Percentiles rank a stretch among this genome's conserved stretches.
Evolutionary conservation across 768 basidiomycete genomes (phyloP).

Genomic region (Hericium rajendrae): DNA sequence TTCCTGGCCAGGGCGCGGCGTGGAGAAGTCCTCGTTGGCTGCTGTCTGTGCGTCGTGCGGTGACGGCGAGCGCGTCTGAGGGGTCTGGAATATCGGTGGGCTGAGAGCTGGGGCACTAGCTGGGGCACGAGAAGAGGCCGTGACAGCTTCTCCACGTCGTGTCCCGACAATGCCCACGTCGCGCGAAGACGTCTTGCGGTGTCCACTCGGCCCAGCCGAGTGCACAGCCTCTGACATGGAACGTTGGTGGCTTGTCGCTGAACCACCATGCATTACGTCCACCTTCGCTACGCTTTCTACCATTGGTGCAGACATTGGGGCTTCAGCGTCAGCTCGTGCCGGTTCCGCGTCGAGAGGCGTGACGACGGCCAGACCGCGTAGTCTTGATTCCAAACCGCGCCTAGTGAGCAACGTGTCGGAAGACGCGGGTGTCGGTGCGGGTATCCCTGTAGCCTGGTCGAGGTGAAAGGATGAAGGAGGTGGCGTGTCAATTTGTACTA

Average conservation of each 20-base stretch:
- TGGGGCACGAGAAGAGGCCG: not conserved
- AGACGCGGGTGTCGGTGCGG: not conserved
- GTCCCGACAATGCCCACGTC: slow-evolving; percentile 45
- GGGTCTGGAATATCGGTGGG: slow-evolving; percentile 30
- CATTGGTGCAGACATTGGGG: not conserved
- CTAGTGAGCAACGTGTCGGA: not conserved
- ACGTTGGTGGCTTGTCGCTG: slow-evolving; percentile 29
- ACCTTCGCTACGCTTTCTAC: not conserved
- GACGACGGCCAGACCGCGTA: too few relatives aligned
- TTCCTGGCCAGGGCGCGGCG: not conserved
- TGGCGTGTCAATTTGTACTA: slow-evolving; percentile 48
- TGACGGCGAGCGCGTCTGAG: slow-evolving; percentile 23
- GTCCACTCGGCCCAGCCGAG: slow-evolving; percentile 20
- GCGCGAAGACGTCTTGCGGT: slow-evolving; percentile 33
- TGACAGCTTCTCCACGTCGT: slow-evolving; percentile 18
- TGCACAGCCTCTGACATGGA: slow-evolving; percentile 38
- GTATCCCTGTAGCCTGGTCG: slow-evolving; percentile 13
- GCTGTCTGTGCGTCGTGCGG: slow-evolving; percentile 8
- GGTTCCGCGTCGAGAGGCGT: too few relatives aligned
- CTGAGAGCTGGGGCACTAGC: slow-evolving; percentile 15
- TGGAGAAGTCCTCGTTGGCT: slow-evolving; percentile 11
- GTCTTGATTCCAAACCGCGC: not conserved
- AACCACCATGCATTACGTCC: not conserved
- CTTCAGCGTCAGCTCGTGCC: too few relatives aligned
- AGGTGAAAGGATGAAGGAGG: slow-evolving; percentile 18